phyloP scores from a whole-genome alignment of 352 stramenopile species.

The Phytopythium delawarense region DNA sequence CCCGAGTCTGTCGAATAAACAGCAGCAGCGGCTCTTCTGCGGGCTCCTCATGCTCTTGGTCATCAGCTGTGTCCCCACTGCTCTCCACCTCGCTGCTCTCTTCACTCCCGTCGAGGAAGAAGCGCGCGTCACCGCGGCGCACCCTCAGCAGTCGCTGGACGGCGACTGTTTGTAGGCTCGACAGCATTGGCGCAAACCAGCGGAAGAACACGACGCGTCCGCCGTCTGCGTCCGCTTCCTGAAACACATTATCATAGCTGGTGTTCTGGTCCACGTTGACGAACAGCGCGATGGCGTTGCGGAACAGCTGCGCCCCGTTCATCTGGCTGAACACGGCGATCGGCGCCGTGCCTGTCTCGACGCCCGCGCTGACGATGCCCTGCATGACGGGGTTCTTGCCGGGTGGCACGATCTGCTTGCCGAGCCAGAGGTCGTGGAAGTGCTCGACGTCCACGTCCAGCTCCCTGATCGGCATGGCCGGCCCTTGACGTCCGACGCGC shows the following conservation, averaged over 20 bases:
- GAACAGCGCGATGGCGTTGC: constrained; percentile 52
- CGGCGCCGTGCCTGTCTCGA: not conserved
- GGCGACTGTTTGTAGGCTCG: constrained; percentile 21
- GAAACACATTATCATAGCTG: constrained; percentile 48
- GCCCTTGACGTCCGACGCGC: not conserved
- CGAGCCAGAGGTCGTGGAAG: constrained; percentile 49
- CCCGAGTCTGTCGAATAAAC: constrained; percentile 48
- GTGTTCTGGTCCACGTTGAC: constrained; percentile 35
- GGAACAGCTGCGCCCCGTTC: constrained; percentile 47
- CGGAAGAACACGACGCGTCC: constrained; percentile 35
- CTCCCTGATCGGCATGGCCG: constrained; percentile 10
- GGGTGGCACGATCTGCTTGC: constrained; percentile 43
- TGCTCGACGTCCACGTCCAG: constrained; percentile 30
- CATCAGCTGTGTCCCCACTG: constrained; percentile 9
- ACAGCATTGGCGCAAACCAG: constrained; percentile 44
- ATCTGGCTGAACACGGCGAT: constrained; percentile 31
- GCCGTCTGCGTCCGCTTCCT: constrained; percentile 11
- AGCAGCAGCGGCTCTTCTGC: constrained; percentile 31
- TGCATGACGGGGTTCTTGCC: constrained; percentile 53
- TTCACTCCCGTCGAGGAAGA: constrained; percentile 21
- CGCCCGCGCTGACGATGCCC: constrained; percentile 28
- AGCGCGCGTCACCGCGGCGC: constrained; percentile 21
- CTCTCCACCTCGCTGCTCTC: no score
- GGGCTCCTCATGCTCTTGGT: not conserved
- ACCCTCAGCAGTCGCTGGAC: constrained; percentile 26